Conservation (phyloP, 2,329 filamentous ascomycete species). For the Keithomyces neogunnii region DNA sequence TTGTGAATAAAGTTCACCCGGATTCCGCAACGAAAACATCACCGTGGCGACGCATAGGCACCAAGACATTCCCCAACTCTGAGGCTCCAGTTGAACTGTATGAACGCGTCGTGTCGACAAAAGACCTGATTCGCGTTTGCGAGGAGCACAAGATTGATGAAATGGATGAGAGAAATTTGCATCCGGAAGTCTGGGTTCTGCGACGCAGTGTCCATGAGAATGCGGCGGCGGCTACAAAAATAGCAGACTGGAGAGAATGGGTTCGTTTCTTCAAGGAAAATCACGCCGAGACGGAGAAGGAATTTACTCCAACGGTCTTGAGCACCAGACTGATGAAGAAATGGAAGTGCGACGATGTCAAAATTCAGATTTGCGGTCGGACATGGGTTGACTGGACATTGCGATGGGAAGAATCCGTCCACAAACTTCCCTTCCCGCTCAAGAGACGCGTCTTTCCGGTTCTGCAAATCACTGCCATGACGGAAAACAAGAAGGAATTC, state of each 20-base stretch:
- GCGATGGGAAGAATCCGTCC: slow-evolving; percentile 55
- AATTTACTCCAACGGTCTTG: slow-evolving; percentile 30
- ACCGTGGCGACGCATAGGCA: slow-evolving; percentile 41
- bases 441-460: slow-evolving; percentile 58
- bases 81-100: slow-evolving; percentile 43
- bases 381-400: slow-evolving; percentile 41
- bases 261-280: slow-evolving; percentile 45
- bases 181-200: slow-evolving; percentile 53
- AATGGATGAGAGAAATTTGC: slow-evolving; percentile 12
- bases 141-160: slow-evolving; percentile 20
- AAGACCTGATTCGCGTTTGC: slow-evolving; percentile 31
- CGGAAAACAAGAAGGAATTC: slow-evolving; percentile 36
- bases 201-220: slow-evolving; percentile 55
- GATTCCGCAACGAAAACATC: slow-evolving; percentile 6
- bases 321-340: slow-evolving; percentile 26
- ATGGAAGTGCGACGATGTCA: slow-evolving; percentile 37
- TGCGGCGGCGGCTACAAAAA: slow-evolving; percentile 34
- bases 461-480: slow-evolving; percentile 49
- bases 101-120: slow-evolving; percentile 37
- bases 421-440: slow-evolving; percentile 52
- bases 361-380: slow-evolving; percentile 26
- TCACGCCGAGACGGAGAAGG: slow-evolving; percentile 30
- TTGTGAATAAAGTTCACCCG: slow-evolving; percentile 44
- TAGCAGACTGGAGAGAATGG: slow-evolving; percentile 59
- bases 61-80: slow-evolving; percentile 40